Conservation (phyloP, 2,329 filamentous ascomycete species). For the Dendryphion nanum region DNA sequence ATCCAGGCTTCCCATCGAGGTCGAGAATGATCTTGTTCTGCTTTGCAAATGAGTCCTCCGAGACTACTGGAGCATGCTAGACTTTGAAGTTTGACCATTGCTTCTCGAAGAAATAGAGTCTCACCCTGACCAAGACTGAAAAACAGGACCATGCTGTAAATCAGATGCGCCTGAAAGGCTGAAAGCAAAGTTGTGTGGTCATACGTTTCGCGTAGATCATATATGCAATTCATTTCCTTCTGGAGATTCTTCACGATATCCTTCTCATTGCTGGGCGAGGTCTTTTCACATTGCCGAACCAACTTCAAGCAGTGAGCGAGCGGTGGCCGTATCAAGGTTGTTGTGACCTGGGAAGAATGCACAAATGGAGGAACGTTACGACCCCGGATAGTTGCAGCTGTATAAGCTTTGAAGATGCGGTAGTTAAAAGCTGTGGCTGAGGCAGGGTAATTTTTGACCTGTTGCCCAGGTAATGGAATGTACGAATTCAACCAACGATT, state of each 20-base stretch:
- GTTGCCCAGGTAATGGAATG: constrained; percentile 46
- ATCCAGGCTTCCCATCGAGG: constrained; percentile 57
- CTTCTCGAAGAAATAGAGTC: constrained; percentile 38
- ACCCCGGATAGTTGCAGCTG: neutral
- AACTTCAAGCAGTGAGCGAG: constrained; percentile 7
- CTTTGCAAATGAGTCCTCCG: constrained; percentile 38
- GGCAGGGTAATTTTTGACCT: constrained; percentile 42
- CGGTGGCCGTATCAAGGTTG: neutral
- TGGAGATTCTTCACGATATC: constrained; percentile 2
- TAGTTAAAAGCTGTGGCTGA: constrained; percentile 38
- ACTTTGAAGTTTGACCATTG: constrained; percentile 53
- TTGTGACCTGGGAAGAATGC: neutral
- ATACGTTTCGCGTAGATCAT: constrained; percentile 8
- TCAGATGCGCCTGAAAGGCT: constrained; percentile 54
- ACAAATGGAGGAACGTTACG: neutral
- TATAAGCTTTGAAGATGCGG: constrained; percentile 8
- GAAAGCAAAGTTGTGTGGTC: constrained; percentile 39
- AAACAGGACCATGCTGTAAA: constrained; percentile 53
- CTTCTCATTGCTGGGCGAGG: constrained; percentile 4
- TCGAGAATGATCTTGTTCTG: constrained; percentile 38
- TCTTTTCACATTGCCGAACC: constrained; percentile 6
- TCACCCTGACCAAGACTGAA: constrained; percentile 35
- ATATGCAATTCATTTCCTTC: constrained; percentile 6
- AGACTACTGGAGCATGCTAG: constrained; percentile 41
- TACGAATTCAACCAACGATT: constrained; percentile 52